Evolutionary conservation across 768 basidiomycete species (phyloP), one percentile per base, ranked within the genome.

Genomic region (Coprinopsis sp.): DNA sequence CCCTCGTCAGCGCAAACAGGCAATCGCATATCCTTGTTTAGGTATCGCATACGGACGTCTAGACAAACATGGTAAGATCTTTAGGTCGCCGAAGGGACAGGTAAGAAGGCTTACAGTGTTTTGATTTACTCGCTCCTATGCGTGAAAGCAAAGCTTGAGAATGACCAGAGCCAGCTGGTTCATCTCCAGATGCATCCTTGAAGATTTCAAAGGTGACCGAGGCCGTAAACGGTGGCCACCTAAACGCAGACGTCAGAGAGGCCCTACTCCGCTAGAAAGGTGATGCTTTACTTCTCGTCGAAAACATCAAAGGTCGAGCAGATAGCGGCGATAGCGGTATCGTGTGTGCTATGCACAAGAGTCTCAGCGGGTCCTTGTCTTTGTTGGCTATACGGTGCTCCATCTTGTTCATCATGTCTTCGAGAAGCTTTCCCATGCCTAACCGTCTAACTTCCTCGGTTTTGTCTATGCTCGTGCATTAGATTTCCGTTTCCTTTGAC

Each of bases 151-250:
- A 38, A 8, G 54, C 55, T 51, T 77, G 78, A 5, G 67, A 60
- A 29, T 59, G 53, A n/a, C 48, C 47, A 19, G 53, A 30, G 10
- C 25, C 39, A 19, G 21, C 30, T 1, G 8, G 22, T 27, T 21
- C 18, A 13, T 21, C n/a, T 25, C 33, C 22, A 28, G 21, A 22
- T 31, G 54, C 29, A 52, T 66, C 70, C 53, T 71, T 75, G 68
- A 86, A 88, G 8, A 89, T 72, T 59, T 89, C 87, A 56, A 88
- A 85, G 0, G 82, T 82, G 27, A 89, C 71, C 0, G 81, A 77
- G 1, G 84, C 80, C 1, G 85, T 83, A 62, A 88, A 88, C 3
- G 83, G 75, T 6, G 83, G 84, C 86, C 87, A 88, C 54, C 83
- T 81, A 23, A 21, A n/a, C n/a, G n/a, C n/a, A n/a, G n/a, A n/a